Evolutionary conservation across 805 yeast genomes (phyloP).

Genomic region (Nakazawaea pomicola): DNA sequence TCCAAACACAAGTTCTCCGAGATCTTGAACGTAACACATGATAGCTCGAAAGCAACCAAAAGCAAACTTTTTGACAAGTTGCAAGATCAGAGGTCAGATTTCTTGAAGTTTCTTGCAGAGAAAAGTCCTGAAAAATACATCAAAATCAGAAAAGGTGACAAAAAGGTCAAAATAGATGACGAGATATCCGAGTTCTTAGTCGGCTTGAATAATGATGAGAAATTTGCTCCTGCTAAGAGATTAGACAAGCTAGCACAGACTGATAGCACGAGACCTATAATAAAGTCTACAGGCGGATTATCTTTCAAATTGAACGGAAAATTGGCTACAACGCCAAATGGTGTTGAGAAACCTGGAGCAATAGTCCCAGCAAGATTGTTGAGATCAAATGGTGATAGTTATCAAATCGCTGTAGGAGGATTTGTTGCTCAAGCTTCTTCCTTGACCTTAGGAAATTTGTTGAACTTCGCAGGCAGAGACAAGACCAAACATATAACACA

Average conservation of each 20-base stretch:
- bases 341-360: constrained; percentile 44
- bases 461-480: constrained; percentile 9
- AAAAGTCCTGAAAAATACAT: constrained; percentile 40
- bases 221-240: constrained; percentile 13
- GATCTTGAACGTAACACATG: constrained; percentile 25
- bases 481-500: constrained; percentile 13
- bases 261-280: constrained; percentile 19
- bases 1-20: constrained; percentile 23
- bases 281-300: constrained; percentile 74
- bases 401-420: constrained; percentile 56
- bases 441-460: constrained; percentile 3
- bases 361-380: constrained; percentile 68
- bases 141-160: constrained; percentile 23
- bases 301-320: constrained; percentile 67
- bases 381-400: constrained; percentile 33
- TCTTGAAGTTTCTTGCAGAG: constrained; percentile 48
- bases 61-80: constrained; percentile 34
- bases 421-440: constrained; percentile 21
- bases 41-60: constrained; percentile 26
- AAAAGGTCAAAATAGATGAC: constrained; percentile 23
- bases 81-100: constrained; percentile 43
- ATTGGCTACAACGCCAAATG: constrained; percentile 65
- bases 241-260: constrained; percentile 19
- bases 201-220: constrained; percentile 18
- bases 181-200: constrained; percentile 37